phyloP scores from a whole-genome alignment of 179 eudicot species.

The Camellia oleifera region DNA sequence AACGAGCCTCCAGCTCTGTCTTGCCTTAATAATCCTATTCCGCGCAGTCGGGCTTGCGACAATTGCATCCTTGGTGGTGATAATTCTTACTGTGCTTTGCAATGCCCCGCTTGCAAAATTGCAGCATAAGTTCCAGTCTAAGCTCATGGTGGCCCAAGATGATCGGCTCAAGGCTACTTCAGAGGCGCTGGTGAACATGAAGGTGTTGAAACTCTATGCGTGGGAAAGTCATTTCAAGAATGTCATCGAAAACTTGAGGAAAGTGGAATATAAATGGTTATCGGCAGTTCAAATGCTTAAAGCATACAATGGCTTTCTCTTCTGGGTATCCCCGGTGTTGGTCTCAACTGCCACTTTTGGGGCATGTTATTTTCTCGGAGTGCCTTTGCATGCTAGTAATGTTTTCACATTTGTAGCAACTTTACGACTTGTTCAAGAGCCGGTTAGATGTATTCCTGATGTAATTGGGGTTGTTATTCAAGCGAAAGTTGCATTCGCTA shows the following conservation, averaged over 20 bases:
- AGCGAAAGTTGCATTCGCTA: no score
- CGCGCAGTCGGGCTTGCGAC: slow-evolving; percentile 49
- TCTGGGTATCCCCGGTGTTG: slow-evolving; percentile 73
- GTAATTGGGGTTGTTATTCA: slow-evolving; percentile 43
- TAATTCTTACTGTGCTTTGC: slow-evolving; percentile 37
- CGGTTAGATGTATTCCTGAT: slow-evolving; percentile 67
- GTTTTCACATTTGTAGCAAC: slow-evolving; percentile 88
- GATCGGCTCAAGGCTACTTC: slow-evolving; percentile 52
- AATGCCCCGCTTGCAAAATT: slow-evolving; percentile 59
- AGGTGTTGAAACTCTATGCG: slow-evolving; percentile 72
- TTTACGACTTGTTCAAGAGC: slow-evolving; percentile 77
- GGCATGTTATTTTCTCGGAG: slow-evolving; percentile 59
- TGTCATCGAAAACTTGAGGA: slow-evolving; percentile 43
- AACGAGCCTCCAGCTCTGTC: no score
- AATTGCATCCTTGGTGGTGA: slow-evolving; percentile 35
- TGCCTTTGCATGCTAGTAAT: slow-evolving; percentile 68
- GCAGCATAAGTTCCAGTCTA: slow-evolving; percentile 64
- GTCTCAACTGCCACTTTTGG: slow-evolving; percentile 79
- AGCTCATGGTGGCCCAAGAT: slow-evolving; percentile 78
- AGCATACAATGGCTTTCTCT: slow-evolving; percentile 53
- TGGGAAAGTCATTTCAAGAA: slow-evolving; percentile 78
- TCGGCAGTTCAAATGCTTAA: slow-evolving; percentile 47
- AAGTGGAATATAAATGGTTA: slow-evolving; percentile 52
- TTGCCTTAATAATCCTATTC: slow-evolving; percentile 24
- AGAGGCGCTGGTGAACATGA: slow-evolving; percentile 85